Base-by-base conservation (phyloP, 768 basidiomycete species). In the Collybia sordida region DNA sequence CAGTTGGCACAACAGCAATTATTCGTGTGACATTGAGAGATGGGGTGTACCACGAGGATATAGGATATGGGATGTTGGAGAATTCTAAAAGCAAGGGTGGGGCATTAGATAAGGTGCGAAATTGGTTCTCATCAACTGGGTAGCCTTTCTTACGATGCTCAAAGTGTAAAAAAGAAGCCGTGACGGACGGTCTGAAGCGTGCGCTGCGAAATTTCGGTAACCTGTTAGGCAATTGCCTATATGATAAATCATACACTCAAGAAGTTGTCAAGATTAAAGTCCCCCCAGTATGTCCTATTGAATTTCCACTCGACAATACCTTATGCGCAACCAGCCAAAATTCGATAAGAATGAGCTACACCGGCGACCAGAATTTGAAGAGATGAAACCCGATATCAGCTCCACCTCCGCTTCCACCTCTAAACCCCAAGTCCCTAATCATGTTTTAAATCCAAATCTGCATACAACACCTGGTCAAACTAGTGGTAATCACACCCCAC, bases 101-200 rank as follows among this genome's bases (percentile, higher is more conserved):
- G 12, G 94, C 91, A 3, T 64, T 98, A 27, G 95, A 98, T 59
- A 99, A 99, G 81, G 96, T 94, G 53, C 52, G 79, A 67, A 11
- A 9, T 35, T 12, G 9, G n/a, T 14, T 40, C 18, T 11, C 52
- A 3, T 9, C 28, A 8, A 40, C 8, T n/a, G 22, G 18, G 9
- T 15, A 42, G 39, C 34, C 7, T 25, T 24, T 41, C 14, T 48
- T 50, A 6, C 31, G 28, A 31, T 12, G 5, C 31, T 31, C 3
- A 6, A 59, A 99, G 97, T 93, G 91, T 64, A 98, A 98, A 78
- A 99, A 99, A 59, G 97, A 98, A 64, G 95, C 97, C 1, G 87
- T 98, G 0, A 99, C 97, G 0, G 97, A 99, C 58, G 96, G 80
- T 0, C 72, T 96, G 47, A 99, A 99, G 68, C 85, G 96, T 25